phyloP scores from a whole-genome alignment of 2,329 filamentous ascomycete genomes.

The Colletotrichum limetticola region DNA sequence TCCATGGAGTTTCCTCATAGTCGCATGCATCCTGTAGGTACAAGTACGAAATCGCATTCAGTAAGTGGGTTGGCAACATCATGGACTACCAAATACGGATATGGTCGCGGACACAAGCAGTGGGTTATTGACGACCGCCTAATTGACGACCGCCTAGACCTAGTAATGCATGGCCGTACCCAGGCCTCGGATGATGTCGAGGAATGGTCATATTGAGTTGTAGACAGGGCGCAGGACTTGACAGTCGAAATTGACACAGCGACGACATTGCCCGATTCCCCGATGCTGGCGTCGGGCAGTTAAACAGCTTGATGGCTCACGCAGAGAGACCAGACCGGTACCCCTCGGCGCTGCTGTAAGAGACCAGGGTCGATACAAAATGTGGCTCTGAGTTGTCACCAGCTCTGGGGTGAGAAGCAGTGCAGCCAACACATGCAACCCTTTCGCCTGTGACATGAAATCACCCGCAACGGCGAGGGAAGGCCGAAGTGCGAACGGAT shows the following conservation, averaged over 20 bases:
- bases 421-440: conserved; percentile 37
- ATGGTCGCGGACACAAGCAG: neutral
- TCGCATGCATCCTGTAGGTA: conserved; percentile 10
- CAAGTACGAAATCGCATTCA: neutral
- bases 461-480: conserved; percentile 20
- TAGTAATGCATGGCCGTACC: conserved; percentile 6
- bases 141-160: conserved; percentile 6
- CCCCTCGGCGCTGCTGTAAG: conserved; percentile 21
- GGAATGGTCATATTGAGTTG: neutral
- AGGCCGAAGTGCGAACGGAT: neutral
- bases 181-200: neutral
- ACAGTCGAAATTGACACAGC: neutral
- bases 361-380: conserved; percentile 16
- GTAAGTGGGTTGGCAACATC: neutral
- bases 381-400: conserved; percentile 35
- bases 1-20: neutral
- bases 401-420: conserved; percentile 9
- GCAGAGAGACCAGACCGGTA: conserved; percentile 25
- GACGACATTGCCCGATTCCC: neutral
- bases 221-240: neutral
- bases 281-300: conserved; percentile 9
- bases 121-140: conserved; percentile 3
- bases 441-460: conserved; percentile 25
- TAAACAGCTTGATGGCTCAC: neutral
- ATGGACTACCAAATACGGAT: conserved; percentile 6